Evolutionary conservation across 768 basidiomycete species (phyloP).

Genomic region (Tricholoma saponaceum): DNA sequence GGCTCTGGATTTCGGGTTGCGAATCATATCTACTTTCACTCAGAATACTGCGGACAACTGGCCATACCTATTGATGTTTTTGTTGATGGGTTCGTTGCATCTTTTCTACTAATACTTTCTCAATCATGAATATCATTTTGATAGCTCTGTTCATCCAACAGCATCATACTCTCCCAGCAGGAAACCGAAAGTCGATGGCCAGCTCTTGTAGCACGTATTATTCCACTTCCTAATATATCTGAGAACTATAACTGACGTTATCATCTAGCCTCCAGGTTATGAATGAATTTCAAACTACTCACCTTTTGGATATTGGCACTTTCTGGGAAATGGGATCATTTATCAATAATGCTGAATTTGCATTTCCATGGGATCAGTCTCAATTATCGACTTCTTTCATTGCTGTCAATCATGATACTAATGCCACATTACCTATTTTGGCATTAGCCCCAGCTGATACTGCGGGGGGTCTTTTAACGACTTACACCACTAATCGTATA

Average conservation of each 20-base stretch:
- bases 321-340: background rate
- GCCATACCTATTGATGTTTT: background rate
- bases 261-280: background rate
- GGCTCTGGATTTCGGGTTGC: background rate
- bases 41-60: background rate
- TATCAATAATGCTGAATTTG: background rate
- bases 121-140: too few relatives aligned
- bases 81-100: background rate
- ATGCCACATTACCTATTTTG: background rate
- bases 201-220: background rate
- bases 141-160: too few relatives aligned
- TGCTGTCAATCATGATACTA: background rate
- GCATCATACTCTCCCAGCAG: background rate
- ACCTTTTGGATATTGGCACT: background rate
- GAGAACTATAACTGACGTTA: background rate
- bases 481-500: background rate
- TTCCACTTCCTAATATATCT: background rate
- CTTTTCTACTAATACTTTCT: background rate
- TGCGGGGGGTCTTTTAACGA: background rate
- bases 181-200: background rate
- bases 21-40: background rate
- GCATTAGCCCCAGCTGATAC: background rate
- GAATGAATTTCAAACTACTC: background rate
- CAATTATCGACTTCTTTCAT: background rate
- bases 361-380: background rate